Percentiles rank a stretch among this genome's conserved stretches.
Conservation (phyloP, 495 filamentous ascomycete species). For the Aspergillus sparsus region DNA sequence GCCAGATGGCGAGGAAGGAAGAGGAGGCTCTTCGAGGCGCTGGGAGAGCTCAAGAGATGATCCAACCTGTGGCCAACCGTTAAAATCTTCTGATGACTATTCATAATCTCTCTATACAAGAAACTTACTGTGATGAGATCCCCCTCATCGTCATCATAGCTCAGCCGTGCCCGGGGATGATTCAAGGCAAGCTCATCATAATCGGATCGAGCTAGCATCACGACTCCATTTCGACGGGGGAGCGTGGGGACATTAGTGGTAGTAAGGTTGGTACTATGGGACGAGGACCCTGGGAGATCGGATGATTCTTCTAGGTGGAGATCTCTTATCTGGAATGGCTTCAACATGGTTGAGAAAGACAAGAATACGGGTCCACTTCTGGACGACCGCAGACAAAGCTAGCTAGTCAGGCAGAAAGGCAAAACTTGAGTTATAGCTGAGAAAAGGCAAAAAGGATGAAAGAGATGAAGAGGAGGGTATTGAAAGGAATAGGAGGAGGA, state of each 20-base stretch:
- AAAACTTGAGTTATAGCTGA: neutral
- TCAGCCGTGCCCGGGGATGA: constrained; percentile 53
- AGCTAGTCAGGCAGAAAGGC: neutral
- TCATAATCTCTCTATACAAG: neutral
- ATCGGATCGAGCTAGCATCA: constrained; percentile 44
- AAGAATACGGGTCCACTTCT: constrained; percentile 15
- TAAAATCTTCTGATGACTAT: constrained; percentile 12
- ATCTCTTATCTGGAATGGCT: constrained; percentile 47
- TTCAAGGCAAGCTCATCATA: constrained; percentile 52
- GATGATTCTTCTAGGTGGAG: constrained; percentile 28
- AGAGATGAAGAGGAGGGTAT: constrained; percentile 4
- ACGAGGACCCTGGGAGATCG: constrained; percentile 13
- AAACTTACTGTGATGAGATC: constrained; percentile 54
- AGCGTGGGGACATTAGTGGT: neutral
- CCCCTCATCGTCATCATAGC: constrained; percentile 59
- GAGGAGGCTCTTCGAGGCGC: constrained; percentile 47
- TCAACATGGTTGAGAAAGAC: constrained; percentile 36
- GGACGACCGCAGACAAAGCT: constrained; percentile 7
- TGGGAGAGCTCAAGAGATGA: constrained; percentile 53
- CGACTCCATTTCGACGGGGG: constrained; percentile 26
- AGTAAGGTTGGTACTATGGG: neutral
- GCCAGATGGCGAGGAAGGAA: constrained; percentile 18
- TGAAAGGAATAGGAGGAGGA: constrained; percentile 7
- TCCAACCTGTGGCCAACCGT: constrained; percentile 42
- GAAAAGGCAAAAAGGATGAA: neutral